phyloP scores from a whole-genome alignment of 306 rosid species.

The Pachyrhizus erosus region DNA sequence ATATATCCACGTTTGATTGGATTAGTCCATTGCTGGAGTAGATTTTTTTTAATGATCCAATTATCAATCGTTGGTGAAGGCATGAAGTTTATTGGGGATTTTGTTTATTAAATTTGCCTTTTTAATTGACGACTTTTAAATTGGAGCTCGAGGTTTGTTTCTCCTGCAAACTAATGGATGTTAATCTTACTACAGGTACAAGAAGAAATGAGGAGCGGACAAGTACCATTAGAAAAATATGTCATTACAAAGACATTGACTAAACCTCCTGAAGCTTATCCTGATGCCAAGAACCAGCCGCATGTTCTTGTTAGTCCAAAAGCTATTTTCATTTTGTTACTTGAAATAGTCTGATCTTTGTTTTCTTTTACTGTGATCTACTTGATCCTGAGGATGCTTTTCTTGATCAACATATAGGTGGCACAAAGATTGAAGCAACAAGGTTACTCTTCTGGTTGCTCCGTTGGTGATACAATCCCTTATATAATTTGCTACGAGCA shows the following conservation, averaged over 20 bases:
- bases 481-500: constrained; percentile 90
- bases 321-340: constrained; percentile 16
- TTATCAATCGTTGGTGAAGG: constrained; percentile 29
- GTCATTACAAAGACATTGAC: constrained; percentile 91
- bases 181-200: constrained; percentile 65
- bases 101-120: background rate
- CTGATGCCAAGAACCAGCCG: constrained; percentile 98
- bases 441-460: constrained; percentile 86
- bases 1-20: constrained; percentile 25
- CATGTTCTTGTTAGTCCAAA: constrained; percentile 83
- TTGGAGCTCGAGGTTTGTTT: constrained; percentile 31
- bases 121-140: background rate
- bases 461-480: constrained; percentile 91
- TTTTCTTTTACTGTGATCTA: constrained; percentile 29
- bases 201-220: constrained; percentile 93
- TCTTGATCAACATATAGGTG: constrained; percentile 64
- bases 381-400: constrained; percentile 40
- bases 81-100: constrained; percentile 9
- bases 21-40: background rate
- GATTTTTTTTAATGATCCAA: background rate
- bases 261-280: constrained; percentile 93
- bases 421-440: constrained; percentile 92
- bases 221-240: constrained; percentile 85
- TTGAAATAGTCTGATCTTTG: constrained; percentile 6
- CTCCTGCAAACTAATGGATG: constrained; percentile 25